Evolutionary conservation across 179 eudicot genomes (phyloP), one percentile per base, ranked within the genome.

Genomic region (Drosera spatulata): DNA sequence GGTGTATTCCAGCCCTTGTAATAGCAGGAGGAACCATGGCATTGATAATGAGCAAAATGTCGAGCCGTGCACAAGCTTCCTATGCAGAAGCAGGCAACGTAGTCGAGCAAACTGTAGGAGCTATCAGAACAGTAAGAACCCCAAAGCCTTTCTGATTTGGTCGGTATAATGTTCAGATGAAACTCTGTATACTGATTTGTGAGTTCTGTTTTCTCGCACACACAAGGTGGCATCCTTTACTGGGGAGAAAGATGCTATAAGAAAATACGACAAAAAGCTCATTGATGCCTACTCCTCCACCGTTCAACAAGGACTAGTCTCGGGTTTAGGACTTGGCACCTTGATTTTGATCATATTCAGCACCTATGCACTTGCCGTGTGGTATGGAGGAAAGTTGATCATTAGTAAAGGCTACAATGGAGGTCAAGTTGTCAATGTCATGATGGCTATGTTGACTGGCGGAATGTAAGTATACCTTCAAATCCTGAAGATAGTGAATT

Each of bases 51-150:
- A 49, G 71, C 37, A 87, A 75, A 74, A 70, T 74, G 50, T 68
- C 83, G 40, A 52, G 74, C 0, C 65, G 58, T 4, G 82, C 77
- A 7, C 96, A 87, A 71, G 52, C 56, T 55, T 83, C 96, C 59
- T 79, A 85, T 69, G 60, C 71, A 11, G 61, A 60, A 62, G 95
- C 91, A 10, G 83, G 82, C 46, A 64, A 13, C 50, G 71, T 85
- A 5, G 96, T 79, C 61, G 79, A 87, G 48, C 88, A 87, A 62
- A 79, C 88, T 43, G 71, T 87, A 65, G 70, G 82, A 58, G 70
- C 85, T 43, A 82, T 87, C 11, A 80, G 88, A 87, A 87, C 91
- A 1, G 91, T 87, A 22, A 22, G 33, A 22, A 22, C 33, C 33
- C 33, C 1, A 1, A 22, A 22, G 33, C 33, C 33, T 22, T 22